Evolutionary conservation across 805 yeast species (phyloP).

Genomic region (Ogataea pilisensis): DNA sequence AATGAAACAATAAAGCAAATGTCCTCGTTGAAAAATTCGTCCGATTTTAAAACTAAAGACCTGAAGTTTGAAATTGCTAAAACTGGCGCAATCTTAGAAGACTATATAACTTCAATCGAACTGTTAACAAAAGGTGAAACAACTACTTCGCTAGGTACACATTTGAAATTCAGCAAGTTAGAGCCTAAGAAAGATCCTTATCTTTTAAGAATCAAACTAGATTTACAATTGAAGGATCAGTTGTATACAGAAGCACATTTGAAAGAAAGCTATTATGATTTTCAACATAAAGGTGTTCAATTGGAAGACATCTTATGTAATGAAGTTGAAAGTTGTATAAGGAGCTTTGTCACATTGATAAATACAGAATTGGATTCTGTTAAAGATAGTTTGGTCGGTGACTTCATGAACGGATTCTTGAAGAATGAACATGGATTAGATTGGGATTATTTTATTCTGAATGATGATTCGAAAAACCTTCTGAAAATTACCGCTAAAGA

Average conservation of each 20-base stretch:
- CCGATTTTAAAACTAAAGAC: slow-evolving; percentile 55
- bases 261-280: slow-evolving; percentile 59
- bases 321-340: slow-evolving; percentile 56
- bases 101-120: slow-evolving; percentile 42
- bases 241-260: slow-evolving; percentile 59
- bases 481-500: slow-evolving; percentile 33
- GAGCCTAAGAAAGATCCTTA: slow-evolving; percentile 52
- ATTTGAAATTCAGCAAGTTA: slow-evolving; percentile 20
- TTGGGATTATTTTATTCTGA: slow-evolving; percentile 63
- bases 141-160: slow-evolving; percentile 29
- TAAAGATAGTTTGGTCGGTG: slow-evolving; percentile 49
- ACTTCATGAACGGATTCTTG: slow-evolving; percentile 46
- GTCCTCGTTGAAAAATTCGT: slow-evolving; percentile 41
- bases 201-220: slow-evolving; percentile 54
- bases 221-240: slow-evolving; percentile 62
- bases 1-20: slow-evolving; percentile 53
- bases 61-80: slow-evolving; percentile 57
- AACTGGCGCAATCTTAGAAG: slow-evolving; percentile 53
- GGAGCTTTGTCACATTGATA: slow-evolving; percentile 47
- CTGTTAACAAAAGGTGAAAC: slow-evolving; percentile 35
- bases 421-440: slow-evolving; percentile 59
- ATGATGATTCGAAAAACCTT: slow-evolving; percentile 39
- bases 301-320: slow-evolving; percentile 58
- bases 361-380: slow-evolving; percentile 46
- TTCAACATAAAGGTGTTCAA: slow-evolving; percentile 63